Evolutionary conservation across 768 basidiomycete genomes (phyloP).

Genomic region (Obba rivulosa): DNA sequence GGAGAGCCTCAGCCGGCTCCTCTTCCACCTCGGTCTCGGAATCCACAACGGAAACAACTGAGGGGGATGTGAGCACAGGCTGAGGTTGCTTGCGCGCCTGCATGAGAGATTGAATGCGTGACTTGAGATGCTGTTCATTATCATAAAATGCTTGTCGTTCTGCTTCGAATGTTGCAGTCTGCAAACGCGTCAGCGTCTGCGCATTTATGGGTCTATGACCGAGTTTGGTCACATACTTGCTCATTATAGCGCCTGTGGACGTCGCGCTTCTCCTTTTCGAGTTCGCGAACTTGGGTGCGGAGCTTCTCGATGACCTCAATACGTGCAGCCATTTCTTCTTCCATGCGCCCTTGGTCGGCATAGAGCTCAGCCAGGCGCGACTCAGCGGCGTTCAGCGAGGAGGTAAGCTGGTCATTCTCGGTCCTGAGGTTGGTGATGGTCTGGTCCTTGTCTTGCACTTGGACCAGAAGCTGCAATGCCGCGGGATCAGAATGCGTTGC

Average conservation of each 20-base stretch:
- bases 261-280: slow-evolving; percentile 88
- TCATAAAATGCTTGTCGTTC: slow-evolving; percentile 92
- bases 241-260: slow-evolving; percentile 80
- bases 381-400: slow-evolving; percentile 65
- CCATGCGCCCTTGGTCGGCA: slow-evolving; percentile 74
- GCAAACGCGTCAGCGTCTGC: slow-evolving; percentile 2
- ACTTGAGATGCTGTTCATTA: slow-evolving; percentile 90
- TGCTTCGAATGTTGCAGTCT: slow-evolving; percentile 87
- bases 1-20: slow-evolving; percentile 33
- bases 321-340: slow-evolving; percentile 75
- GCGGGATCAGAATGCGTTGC: slow-evolving; percentile 8
- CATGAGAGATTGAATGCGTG: slow-evolving; percentile 76
- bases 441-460: slow-evolving; percentile 76
- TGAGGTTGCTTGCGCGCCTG: slow-evolving; percentile 54
- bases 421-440: slow-evolving; percentile 51
- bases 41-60: slow-evolving; percentile 19
- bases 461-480: slow-evolving; percentile 58
- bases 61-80: slow-evolving; percentile 25
- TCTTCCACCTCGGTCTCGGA: slow-evolving; percentile 37
- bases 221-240: slow-evolving; percentile 49
- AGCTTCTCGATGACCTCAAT: slow-evolving; percentile 83
- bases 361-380: slow-evolving; percentile 74
- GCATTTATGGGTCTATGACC: neutral
- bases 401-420: slow-evolving; percentile 62
- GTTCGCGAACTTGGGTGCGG: slow-evolving; percentile 70